Evolutionary conservation across 495 filamentous ascomycete species (phyloP).

Genomic region (Cetradonia linearis): DNA sequence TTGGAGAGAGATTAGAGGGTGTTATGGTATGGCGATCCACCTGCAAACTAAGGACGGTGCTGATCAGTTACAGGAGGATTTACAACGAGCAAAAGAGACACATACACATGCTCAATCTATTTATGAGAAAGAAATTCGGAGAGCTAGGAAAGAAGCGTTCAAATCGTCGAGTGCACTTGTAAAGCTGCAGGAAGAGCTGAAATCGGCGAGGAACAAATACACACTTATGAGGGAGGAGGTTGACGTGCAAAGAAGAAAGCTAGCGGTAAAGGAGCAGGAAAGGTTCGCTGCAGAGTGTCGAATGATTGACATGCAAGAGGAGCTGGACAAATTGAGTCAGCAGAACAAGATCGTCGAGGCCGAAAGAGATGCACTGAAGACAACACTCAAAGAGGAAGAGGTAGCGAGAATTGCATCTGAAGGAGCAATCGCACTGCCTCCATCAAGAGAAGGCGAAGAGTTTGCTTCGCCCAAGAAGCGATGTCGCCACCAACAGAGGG

Average conservation of each 20-base stretch:
- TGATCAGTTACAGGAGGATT: constrained; percentile 50
- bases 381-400: constrained; percentile 46
- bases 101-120: constrained; percentile 59
- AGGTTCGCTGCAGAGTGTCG: constrained; percentile 64
- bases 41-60: background rate
- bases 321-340: constrained; percentile 54
- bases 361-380: constrained; percentile 58
- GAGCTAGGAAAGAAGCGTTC: constrained; percentile 75
- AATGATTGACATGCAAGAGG: constrained; percentile 63
- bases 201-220: constrained; percentile 48
- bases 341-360: constrained; percentile 57
- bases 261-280: constrained; percentile 51
- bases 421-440: constrained; percentile 49
- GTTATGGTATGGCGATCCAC: constrained; percentile 48
- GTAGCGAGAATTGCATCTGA: constrained; percentile 54
- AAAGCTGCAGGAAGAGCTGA: constrained; percentile 75
- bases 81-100: constrained; percentile 63
- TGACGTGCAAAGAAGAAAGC: constrained; percentile 36
- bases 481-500: constrained; percentile 29
- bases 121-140: constrained; percentile 77
- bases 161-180: constrained; percentile 67
- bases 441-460: constrained; percentile 25
- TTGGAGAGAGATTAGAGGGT: constrained; percentile 66
- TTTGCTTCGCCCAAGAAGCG: constrained; percentile 21
- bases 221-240: constrained; percentile 45